Evolutionary conservation across 345 rosid species (phyloP), one percentile per base, ranked within the genome.

Genomic region (Camelina hispida): DNA sequence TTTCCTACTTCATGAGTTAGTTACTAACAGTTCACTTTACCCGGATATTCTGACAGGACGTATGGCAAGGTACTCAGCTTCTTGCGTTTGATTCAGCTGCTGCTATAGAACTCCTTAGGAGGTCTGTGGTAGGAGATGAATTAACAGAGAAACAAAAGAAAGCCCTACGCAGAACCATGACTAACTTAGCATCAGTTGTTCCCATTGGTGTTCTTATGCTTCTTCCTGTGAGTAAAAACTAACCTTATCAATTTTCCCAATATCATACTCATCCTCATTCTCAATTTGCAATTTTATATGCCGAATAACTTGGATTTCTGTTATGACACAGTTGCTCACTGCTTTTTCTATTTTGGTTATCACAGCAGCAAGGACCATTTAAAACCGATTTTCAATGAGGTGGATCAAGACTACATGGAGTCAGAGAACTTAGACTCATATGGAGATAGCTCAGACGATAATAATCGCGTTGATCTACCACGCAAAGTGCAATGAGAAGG

Each of bases 61-160:
- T 95, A 73, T 85, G 87, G 87, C 99, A 92, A 85, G 99, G 99
- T 66, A 90, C 99, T 65, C 97, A 90, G 82, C 99, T 95, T 80
- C 87, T 95, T 59, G 97, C 88, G 40, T 83, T 89, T 78, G 99
- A 95, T 82, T 92, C 85, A 79, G 93, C 81, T 80, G 92, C 97
- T 81, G 93, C 99, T 13, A 77, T 69, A 84, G 97, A 78, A 51
- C 82, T 95, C 79, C 88, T 95, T 64, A 80, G 84, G 62, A 92
- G 96, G 79, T 82, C 72, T 61, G 56, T 92, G 72, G 73, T 87
- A 72, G 97, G 99, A 46, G 99, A 95, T 77, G 93, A 95, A 77
- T 83, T 95, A 72, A 85, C 99, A 32, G 87, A 81, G 75, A 92
- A 89, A 82, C 97, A 95, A 73, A 92, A 87, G 88, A 83, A 85